Percentiles rank a stretch among this genome's conserved stretches.
These are phyloP conservation scores for Aspergillus viridinutans DNA, from an alignment of 2,329 filamentous ascomycete genomes.

Conservation along the genomic window DNA sequence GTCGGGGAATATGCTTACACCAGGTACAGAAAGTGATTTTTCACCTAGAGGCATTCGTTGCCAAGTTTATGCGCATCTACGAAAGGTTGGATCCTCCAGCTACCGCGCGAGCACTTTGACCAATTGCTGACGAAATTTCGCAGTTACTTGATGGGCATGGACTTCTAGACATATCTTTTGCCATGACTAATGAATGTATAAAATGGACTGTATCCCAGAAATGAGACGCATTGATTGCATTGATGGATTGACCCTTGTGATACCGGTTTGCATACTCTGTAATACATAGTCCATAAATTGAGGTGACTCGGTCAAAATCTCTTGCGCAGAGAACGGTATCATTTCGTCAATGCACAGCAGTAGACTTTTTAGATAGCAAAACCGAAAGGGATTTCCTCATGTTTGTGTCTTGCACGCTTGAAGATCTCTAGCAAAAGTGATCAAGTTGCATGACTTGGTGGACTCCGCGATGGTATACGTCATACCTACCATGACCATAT, in stretches of 20 bases:
- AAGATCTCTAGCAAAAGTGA: constrained; percentile 1
- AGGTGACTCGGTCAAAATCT: not conserved
- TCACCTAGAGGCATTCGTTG: constrained; percentile 95
- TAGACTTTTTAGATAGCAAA: not conserved
- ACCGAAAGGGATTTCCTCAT: not conserved
- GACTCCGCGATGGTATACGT: constrained; percentile 5
- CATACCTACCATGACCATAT: constrained; percentile 1
- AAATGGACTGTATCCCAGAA: constrained; percentile 5
- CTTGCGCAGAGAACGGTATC: not conserved
- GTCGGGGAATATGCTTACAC: constrained; percentile 1
- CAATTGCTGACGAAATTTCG: constrained; percentile 39
- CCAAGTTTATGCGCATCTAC: constrained; percentile 94
- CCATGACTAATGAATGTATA: constrained; percentile 29
- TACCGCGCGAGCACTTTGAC: not conserved
- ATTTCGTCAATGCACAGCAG: not conserved
- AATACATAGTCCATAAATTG: not conserved
- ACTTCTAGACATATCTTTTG: constrained; percentile 44
- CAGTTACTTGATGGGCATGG: constrained; percentile 68
- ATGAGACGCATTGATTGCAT: constrained; percentile 2
- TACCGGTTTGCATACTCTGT: not conserved
- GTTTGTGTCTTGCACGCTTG: not conserved
- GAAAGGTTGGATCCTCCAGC: constrained; percentile 66
- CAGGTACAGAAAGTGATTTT: constrained; percentile 77
- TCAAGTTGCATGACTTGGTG: not conserved
- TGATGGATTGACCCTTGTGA: not conserved